Conservation (phyloP, 768 basidiomycete species). For the Rhizopogon roseolus region DNA sequence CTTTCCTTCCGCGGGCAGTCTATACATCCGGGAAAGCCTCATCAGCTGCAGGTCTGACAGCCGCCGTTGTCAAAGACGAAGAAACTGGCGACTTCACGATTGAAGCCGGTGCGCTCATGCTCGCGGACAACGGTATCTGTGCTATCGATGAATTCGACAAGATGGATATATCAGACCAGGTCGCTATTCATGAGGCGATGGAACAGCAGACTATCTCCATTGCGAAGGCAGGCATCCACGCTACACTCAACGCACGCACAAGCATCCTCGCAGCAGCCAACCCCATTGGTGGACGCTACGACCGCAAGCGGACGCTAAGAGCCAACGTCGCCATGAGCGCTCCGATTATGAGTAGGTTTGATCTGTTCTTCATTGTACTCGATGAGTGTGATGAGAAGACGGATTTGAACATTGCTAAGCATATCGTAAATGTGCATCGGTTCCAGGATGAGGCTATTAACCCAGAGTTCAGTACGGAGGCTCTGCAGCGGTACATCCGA, state of each 20-base stretch:
- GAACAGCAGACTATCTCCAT: constrained; percentile 99
- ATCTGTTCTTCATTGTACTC: constrained; percentile 95
- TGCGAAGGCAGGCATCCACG: constrained; percentile 98
- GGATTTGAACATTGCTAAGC: constrained; percentile 90
- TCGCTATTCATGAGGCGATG: constrained; percentile 99
- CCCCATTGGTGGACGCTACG: constrained; percentile 95
- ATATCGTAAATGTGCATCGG: constrained; percentile 97
- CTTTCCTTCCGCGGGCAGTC: constrained; percentile 95
- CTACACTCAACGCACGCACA: constrained; percentile 95
- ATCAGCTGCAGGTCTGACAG: constrained; percentile 96
- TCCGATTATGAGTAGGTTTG: constrained; percentile 98
- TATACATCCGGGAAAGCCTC: constrained; percentile 99
- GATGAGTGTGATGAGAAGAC: constrained; percentile 94
- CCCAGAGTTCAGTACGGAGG: constrained; percentile 97
- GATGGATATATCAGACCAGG: constrained; percentile 98
- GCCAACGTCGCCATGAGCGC: constrained; percentile 97
- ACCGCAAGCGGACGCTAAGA: constrained; percentile 86
- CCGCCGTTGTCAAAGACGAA: constrained; percentile 97
- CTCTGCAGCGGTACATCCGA: constrained; percentile 92
- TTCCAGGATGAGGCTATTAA: constrained; percentile 92
- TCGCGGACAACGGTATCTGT: constrained; percentile 98
- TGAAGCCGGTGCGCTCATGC: constrained; percentile 98
- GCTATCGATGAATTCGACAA: constrained; percentile 99
- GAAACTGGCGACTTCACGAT: constrained; percentile 99
- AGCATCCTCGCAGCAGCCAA: constrained; percentile 98